phyloP scores from a whole-genome alignment of 2,329 filamentous ascomycete genomes.

The Aspergillus sclerotialis region DNA sequence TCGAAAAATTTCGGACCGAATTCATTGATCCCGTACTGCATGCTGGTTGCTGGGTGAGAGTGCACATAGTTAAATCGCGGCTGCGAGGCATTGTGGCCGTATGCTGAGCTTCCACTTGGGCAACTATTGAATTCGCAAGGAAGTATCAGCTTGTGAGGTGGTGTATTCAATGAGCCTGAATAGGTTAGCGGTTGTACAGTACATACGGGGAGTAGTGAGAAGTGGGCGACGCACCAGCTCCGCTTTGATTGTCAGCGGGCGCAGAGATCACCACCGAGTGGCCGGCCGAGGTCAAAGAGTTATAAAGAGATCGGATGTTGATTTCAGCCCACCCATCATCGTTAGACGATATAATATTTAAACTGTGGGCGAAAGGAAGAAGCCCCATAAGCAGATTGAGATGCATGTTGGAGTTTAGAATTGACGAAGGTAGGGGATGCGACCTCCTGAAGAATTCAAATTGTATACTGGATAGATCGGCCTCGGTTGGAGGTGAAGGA shows the following conservation, averaged over 20 bases:
- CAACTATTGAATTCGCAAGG: slow-evolving; percentile 60
- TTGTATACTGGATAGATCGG: too few species aligned
- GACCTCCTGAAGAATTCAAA: too few species aligned
- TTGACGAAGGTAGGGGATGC: background rate
- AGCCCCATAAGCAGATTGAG: slow-evolving; percentile 14
- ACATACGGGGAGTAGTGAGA: too few species aligned
- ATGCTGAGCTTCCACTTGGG: slow-evolving; percentile 47
- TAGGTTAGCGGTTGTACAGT: slow-evolving; percentile 4
- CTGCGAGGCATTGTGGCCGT: slow-evolving; percentile 51
- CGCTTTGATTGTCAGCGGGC: slow-evolving; percentile 61
- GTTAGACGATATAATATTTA: slow-evolving; percentile 59
- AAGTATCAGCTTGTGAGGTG: slow-evolving; percentile 42
- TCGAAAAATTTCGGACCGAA: slow-evolving; percentile 51
- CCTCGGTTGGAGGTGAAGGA: too few species aligned
- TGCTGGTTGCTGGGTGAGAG: slow-evolving; percentile 59
- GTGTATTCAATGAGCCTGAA: slow-evolving; percentile 47
- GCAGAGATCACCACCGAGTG: slow-evolving; percentile 59
- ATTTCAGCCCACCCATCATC: slow-evolving; percentile 69
- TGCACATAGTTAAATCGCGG: slow-evolving; percentile 65
- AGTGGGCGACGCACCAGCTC: slow-evolving; percentile 41
- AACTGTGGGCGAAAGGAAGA: slow-evolving; percentile 18
- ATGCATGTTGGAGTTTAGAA: slow-evolving; percentile 15
- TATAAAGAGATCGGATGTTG: slow-evolving; percentile 56
- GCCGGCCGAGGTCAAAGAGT: slow-evolving; percentile 48
- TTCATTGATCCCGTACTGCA: slow-evolving; percentile 55